Evolutionary conservation across 108 stramenopile species (phyloP).

Genomic region (Cyclotella sp.): DNA sequence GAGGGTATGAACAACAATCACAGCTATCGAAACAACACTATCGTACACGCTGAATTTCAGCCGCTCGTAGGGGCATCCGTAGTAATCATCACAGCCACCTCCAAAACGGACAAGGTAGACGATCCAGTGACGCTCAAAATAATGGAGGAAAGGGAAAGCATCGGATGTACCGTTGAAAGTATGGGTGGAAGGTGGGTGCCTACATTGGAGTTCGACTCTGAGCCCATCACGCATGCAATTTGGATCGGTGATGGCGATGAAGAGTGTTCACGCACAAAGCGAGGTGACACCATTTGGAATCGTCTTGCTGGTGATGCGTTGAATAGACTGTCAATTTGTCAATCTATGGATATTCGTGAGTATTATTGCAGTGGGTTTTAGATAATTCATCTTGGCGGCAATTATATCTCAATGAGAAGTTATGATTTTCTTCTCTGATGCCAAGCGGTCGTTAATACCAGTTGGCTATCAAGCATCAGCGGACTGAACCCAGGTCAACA

Average conservation of each 20-base stretch:
- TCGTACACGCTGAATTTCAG: conserved; percentile 16
- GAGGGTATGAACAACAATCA: background rate
- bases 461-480: conserved; percentile 34
- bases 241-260: conserved; percentile 30
- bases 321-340: conserved; percentile 22
- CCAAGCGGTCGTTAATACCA: conserved; percentile 25
- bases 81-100: conserved; percentile 20
- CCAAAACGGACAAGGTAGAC: conserved; percentile 12
- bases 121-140: background rate
- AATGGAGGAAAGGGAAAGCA: conserved; percentile 31
- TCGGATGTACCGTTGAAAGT: conserved; percentile 22
- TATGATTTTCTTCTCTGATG: background rate
- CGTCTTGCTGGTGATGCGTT: conserved; percentile 28
- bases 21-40: background rate
- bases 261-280: background rate
- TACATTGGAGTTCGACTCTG: conserved; percentile 1
- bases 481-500: conserved; percentile 46
- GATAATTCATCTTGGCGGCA: background rate
- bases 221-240: conserved; percentile 41
- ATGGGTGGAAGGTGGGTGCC: conserved; percentile 29
- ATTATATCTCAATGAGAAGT: background rate
- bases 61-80: conserved; percentile 36
- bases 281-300: background rate
- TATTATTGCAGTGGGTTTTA: background rate
- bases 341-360: conserved; percentile 36